Evolutionary conservation across 2,329 filamentous ascomycete genomes (phyloP), one percentile per base, ranked within the genome.

Genomic region (Microdochium trichocladiopsis): DNA sequence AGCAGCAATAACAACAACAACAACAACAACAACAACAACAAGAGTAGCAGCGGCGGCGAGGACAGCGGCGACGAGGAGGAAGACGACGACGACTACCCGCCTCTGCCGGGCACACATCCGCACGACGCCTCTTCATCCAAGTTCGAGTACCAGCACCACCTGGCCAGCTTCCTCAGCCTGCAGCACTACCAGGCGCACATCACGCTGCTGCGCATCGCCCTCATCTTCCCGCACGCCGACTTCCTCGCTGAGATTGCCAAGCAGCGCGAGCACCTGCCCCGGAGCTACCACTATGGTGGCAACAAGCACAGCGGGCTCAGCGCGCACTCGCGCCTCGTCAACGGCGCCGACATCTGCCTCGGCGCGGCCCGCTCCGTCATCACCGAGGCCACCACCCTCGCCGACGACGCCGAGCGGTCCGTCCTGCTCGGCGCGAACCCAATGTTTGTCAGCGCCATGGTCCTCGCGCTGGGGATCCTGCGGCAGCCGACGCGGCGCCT

Each of bases 381-480:
- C 5, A 51, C 33, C 18, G 53, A 57, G 25, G 54, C 51, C 23
- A 50, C 57, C n/a, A 47, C 56, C 12, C 56, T 58, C 4, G 55
- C 55, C 14, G 57, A 58, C 48, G 33, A 53, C 2, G 43, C 45
- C 2, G 50, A 52, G 2, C 50, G 50, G 4, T 58, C 57, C 4
- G 23, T 47, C 31, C 22, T 56, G n/a, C 48, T 54, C n/a, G 47
- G 47, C n/a, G 31, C 11, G 14, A 58, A 57, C 14, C 59, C 53
- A 12, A 49, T 55, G 1, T 57, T 58, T 43, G 52, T 60, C 1
- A 53, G 56, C 1, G 56, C 57, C 6, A 50, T 58, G 4, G 58
- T 59, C 2, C 52, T 61, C 14, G 57, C 58, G 0, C 51, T 61
- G 9, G 47, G 52, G 25, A 56, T 61, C 22, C 49, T 61, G 2